Percentiles rank a stretch among this genome's conserved stretches.
Conservation (phyloP, 2,329 filamentous ascomycete species). For the Dactylellina cionopaga region DNA sequence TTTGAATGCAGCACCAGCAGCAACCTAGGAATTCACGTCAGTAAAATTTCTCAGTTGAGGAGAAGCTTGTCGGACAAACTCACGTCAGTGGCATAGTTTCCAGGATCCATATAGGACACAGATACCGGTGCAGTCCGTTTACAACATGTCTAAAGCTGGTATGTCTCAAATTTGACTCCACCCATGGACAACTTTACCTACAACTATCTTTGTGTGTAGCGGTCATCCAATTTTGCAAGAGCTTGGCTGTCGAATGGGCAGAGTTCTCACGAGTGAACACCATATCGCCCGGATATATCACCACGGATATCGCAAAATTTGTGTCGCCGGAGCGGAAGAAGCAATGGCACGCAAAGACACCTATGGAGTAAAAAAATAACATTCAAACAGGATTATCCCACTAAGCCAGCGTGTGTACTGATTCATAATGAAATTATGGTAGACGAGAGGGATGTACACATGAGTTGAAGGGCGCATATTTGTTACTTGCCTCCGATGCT, state of each 20-base stretch:
- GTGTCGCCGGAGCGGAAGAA: slow-evolving; percentile 73
- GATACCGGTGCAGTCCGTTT: no score
- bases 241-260: slow-evolving; percentile 79
- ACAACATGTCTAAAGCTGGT: no score
- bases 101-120: slow-evolving; percentile 71
- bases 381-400: neutral
- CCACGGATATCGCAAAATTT: slow-evolving; percentile 76
- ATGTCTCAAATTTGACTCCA: no score
- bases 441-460: slow-evolving; percentile 71
- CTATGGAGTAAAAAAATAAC: slow-evolving; percentile 72
- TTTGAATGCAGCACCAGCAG: slow-evolving; percentile 73
- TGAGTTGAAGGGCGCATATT: slow-evolving; percentile 71
- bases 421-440: no score
- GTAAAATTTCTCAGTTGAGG: neutral
- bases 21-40: slow-evolving; percentile 62
- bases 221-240: slow-evolving; percentile 66
- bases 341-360: slow-evolving; percentile 80
- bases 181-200: no score
- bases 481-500: slow-evolving; percentile 67
- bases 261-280: slow-evolving; percentile 78
- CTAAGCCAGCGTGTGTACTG: neutral
- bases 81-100: slow-evolving; percentile 75
- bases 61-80: neutral
- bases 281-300: slow-evolving; percentile 78
- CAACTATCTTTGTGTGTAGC: no score